Percentiles rank a stretch among this genome's conserved stretches.
Evolutionary conservation across 108 stramenopile species (phyloP).

Genomic region (Cyclotella baltica): DNA sequence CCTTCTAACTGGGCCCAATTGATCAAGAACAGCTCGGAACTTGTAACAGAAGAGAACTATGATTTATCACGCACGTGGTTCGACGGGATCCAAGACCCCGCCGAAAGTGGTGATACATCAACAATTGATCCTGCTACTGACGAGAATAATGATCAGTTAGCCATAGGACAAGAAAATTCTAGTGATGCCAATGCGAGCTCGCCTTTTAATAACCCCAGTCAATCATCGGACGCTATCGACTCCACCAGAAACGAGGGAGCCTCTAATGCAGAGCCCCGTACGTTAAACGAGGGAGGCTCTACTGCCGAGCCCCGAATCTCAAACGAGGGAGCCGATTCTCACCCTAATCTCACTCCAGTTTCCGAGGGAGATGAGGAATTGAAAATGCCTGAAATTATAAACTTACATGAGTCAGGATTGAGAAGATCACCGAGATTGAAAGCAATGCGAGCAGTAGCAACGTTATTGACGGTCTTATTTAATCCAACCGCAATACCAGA

Average conservation of each 20-base stretch:
- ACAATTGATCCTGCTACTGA: too few species aligned
- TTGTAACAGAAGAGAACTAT: slow-evolving; percentile 15
- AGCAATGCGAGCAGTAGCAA: not conserved
- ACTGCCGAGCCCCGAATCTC: too few species aligned
- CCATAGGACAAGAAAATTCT: too few species aligned
- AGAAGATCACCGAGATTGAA: not conserved
- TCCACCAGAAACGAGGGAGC: too few species aligned
- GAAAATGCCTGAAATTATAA: slow-evolving; percentile 2
- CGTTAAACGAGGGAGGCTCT: slow-evolving; percentile 20
- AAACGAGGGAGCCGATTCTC: too few species aligned
- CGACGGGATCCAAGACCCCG: not conserved
- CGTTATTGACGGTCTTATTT: not conserved
- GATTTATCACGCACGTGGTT: slow-evolving; percentile 10
- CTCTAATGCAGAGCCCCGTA: too few species aligned
- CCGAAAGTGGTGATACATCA: too few species aligned
- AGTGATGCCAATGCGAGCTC: too few species aligned
- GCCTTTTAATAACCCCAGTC: too few species aligned
- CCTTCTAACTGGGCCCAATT: slow-evolving; percentile 28
- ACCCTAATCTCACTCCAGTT: slow-evolving; percentile 5
- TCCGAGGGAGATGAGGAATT: slow-evolving; percentile 14
- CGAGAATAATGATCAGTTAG: too few species aligned
- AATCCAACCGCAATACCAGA: not conserved
- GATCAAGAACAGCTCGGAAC: slow-evolving; percentile 9
- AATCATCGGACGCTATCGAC: too few species aligned
- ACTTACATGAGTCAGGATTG: not conserved